phyloP scores from a whole-genome alignment of 2,329 filamentous ascomycete species.

The Sporothrix euskadiensis region DNA sequence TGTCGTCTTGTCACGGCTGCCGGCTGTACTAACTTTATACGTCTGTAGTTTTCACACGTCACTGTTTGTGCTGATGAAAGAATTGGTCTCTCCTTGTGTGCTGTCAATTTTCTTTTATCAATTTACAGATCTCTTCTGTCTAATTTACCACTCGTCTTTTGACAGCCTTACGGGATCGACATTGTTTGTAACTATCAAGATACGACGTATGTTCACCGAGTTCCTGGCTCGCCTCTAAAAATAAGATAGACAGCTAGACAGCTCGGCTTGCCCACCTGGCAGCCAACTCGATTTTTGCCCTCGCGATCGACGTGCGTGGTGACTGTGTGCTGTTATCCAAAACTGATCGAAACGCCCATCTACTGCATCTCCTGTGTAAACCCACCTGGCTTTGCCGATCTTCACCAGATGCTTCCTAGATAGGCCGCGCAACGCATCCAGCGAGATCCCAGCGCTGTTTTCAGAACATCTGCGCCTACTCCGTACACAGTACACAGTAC shows the following conservation, averaged over 20 bases:
- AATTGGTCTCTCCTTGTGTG: background rate
- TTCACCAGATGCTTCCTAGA: slow-evolving; percentile 1
- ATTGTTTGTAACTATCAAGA: background rate
- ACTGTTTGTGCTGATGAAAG: background rate
- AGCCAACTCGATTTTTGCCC: background rate
- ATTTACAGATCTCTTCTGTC: background rate
- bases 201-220: background rate
- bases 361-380: background rate
- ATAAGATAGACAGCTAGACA: slow-evolving; percentile 1
- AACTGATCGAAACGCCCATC: background rate
- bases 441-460: background rate
- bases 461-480: background rate
- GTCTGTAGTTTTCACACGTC: background rate
- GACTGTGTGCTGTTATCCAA: background rate
- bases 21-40: no score
- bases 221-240: slow-evolving; percentile 13
- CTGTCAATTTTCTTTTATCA: background rate
- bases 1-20: background rate
- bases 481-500: no score
- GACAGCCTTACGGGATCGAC: slow-evolving; percentile 5
- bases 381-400: slow-evolving; percentile 8
- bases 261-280: background rate
- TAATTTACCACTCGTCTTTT: background rate
- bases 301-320: slow-evolving; percentile 6
- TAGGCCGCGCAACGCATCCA: background rate